phyloP scores from a whole-genome alignment of 148 eudicot species.

The Arctostaphylos glauca region DNA sequence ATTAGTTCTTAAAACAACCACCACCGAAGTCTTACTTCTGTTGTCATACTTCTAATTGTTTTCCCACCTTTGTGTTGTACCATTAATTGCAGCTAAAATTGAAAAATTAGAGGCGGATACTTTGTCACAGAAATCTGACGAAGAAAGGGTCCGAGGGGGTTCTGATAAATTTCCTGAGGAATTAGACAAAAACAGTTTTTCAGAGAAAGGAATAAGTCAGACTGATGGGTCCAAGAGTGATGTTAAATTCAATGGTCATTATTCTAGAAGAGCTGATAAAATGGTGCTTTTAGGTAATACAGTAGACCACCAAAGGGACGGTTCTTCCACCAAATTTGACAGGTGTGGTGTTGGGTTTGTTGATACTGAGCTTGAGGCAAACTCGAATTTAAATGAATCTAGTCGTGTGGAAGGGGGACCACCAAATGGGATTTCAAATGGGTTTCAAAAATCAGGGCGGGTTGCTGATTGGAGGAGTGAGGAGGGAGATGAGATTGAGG shows the following conservation, averaged over 20 bases:
- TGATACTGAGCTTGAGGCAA: slow-evolving; percentile 24
- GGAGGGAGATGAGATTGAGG: slow-evolving; percentile 35
- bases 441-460: slow-evolving; percentile 30
- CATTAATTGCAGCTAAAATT: slow-evolving; percentile 56
- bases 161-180: slow-evolving; percentile 41
- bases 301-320: slow-evolving; percentile 32
- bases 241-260: slow-evolving; percentile 28
- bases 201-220: slow-evolving; percentile 31
- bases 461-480: slow-evolving; percentile 35
- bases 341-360: slow-evolving; percentile 19
- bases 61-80: slow-evolving; percentile 1
- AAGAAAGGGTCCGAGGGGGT: slow-evolving; percentile 39
- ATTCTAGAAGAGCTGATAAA: slow-evolving; percentile 28
- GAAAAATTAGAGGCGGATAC: slow-evolving; percentile 40
- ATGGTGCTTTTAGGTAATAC: slow-evolving; percentile 15
- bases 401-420: slow-evolving; percentile 24
- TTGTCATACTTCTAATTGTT: neutral
- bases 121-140: slow-evolving; percentile 44
- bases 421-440: slow-evolving; percentile 37
- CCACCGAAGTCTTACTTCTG: neutral
- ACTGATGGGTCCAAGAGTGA: slow-evolving; percentile 45
- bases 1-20: neutral
- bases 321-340: slow-evolving; percentile 24
- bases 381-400: slow-evolving; percentile 22
- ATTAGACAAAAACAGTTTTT: slow-evolving; percentile 27